Evolutionary conservation across 225 moss, liverwort and hornwort genomes (phyloP), one percentile per base, ranked within the genome.

Genomic region (Pseudisothecium myosuroides): DNA sequence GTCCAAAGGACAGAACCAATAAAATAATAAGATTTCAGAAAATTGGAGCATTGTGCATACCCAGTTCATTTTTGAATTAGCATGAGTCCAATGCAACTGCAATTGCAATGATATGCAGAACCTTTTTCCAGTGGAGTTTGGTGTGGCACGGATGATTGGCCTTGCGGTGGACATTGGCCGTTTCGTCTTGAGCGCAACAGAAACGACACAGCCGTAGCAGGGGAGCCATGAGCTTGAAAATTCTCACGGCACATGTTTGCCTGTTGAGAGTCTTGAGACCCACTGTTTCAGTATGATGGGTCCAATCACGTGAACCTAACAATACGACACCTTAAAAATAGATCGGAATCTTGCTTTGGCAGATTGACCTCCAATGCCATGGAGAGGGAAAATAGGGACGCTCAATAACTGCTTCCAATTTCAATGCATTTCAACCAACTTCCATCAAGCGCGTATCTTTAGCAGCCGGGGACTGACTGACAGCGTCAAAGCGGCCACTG

Each of bases 311-410:
- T 61, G 63, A 23, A 76, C 55, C 68, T n/a, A 76, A 69, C 81
- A 62, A 74, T 84, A 84, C 34, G 59, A 85, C 84, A 47, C 84
- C 21, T 43, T 32, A 28, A 66, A 91, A 58, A 47, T 60, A 84
- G 81, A 89, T 84, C 10, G 56, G 87, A 90, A 87, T 91, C 85
- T 85, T 29, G 24, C 92, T 91, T 92, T 87, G n/a, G 69, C 81
- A 91, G 90, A 92, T 86, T 56, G 84, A 71, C 81, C 45, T 61
- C 69, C 76, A 63, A 59, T 84, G 76, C 84, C 3, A 72, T 43
- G 83, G 61, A 58, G 66, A 21, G 36, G 34, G 43, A 41, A 23
- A 49, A 74, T 39, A 37, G 13, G 16, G 23, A 37, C 26, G 26
- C 55, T 89, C 84, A 80, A 87, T 84, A 43, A 89, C 84, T 87